Base-by-base conservation (phyloP, 768 basidiomycete genomes). In the Leccinum imitatum region DNA sequence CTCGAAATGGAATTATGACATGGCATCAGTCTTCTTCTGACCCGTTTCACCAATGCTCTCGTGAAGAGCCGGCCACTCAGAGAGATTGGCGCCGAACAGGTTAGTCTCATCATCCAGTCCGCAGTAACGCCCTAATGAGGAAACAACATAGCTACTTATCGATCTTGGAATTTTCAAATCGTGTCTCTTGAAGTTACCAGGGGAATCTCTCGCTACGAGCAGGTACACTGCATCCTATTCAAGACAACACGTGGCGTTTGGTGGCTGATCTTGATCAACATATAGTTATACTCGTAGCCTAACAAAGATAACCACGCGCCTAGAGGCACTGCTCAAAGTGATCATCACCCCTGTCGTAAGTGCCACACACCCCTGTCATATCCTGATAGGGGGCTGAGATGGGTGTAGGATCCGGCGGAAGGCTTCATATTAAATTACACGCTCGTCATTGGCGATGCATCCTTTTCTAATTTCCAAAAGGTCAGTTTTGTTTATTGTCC, bases 381-480 rank as follows among this genome's bases (percentile, higher is more conserved):
- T 25, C 23, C 33, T 35, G 33, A 35, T 5, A 21, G 54, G 46
- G 41, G 19, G 13, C 17, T n/a, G 4, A 7, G 37, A 27, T 53
- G 46, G 50, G n/a, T 60, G 0, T 55, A 96, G 89, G 92, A 95
- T 67, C 95, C 96, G 15, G 79, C 92, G 1, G 94, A 96, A 72
- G 93, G 90, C 3, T 98, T 99, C 69, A 92, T 98, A 61, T 81
- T 95, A 57, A 98, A 98, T 69, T 99, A 98, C 70, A 95, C 93
- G 8, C 81, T 98, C 25, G 82, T 98, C 58, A 91, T 99, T 62
- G 93, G 93, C 23, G 96, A 98, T 74, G 88, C 90, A 6, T 95
- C 95, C 2, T 95, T 95, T 74, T 90, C 89, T 31, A 98, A 98
- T 75, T 99, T 99, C 79, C 97, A 98, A 79, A 99, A 99, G 86